phyloP scores from a whole-genome alignment of 179 eudicot species.

The Corrigiola litoralis region DNA sequence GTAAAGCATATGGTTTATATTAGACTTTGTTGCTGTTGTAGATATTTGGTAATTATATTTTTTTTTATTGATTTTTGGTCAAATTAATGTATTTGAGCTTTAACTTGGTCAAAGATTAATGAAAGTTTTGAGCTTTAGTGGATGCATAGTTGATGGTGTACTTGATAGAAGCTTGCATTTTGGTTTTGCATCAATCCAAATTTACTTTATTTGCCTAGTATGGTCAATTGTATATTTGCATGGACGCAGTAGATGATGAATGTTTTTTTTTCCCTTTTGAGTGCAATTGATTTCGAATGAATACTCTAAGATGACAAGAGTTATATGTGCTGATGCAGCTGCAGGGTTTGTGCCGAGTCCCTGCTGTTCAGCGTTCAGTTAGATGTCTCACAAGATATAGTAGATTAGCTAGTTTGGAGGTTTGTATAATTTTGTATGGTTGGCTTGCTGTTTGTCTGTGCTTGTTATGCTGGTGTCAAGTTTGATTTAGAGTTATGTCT shows the following conservation, averaged over 20 bases:
- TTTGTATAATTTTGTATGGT: constrained; percentile 19
- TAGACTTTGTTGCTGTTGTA: no score
- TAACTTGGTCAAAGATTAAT: background rate
- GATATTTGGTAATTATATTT: no score
- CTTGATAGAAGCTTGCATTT: no score
- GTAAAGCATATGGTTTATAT: no score
- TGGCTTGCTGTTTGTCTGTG: background rate
- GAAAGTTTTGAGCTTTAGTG: no score
- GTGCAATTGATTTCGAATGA: background rate
- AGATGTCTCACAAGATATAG: constrained; percentile 36
- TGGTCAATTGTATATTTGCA: no score
- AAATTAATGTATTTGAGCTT: background rate
- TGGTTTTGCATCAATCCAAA: no score
- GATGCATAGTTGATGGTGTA: no score
- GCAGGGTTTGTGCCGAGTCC: constrained; percentile 32
- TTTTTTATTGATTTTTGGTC: no score
- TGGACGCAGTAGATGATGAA: background rate
- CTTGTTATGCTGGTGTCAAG: background rate
- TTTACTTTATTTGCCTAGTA: no score
- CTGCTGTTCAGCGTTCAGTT: constrained; percentile 28
- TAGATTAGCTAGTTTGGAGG: constrained; percentile 46
- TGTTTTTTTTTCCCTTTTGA: background rate
- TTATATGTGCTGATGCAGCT: constrained; percentile 34
- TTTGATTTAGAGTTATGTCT: background rate
- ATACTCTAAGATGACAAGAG: background rate